Percentiles rank a stretch among this genome's conserved stretches.
Evolutionary conservation across 169 alveolate species (phyloP).

Genomic region (Cryptosporidium xiaoi): DNA sequence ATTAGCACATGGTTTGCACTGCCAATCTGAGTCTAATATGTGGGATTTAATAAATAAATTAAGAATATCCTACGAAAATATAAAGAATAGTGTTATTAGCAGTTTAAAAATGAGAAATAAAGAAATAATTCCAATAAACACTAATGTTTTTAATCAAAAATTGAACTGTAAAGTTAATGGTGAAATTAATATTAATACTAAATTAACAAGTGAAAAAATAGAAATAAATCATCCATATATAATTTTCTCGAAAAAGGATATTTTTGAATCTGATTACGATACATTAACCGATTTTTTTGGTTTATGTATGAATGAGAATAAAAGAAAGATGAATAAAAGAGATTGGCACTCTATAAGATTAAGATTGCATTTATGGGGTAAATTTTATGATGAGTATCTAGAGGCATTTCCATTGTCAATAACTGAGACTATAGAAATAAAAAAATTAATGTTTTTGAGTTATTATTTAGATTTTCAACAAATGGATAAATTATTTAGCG

Average conservation of each 20-base stretch:
- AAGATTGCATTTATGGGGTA: constrained; percentile 68
- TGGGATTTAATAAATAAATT: constrained; percentile 44
- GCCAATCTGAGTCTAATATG: constrained; percentile 35
- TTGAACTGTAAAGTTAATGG: not conserved
- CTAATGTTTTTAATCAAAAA: constrained; percentile 14
- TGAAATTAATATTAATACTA: constrained; percentile 3
- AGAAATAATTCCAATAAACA: not conserved
- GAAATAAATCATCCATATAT: constrained; percentile 53
- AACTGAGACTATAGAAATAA: constrained; percentile 50
- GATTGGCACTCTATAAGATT: constrained; percentile 55
- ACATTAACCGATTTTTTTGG: constrained; percentile 59
- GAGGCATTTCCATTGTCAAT: constrained; percentile 65
- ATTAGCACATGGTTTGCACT: constrained; percentile 43
- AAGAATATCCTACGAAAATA: not conserved
- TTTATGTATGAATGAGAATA: not conserved
- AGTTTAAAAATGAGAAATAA: not conserved
- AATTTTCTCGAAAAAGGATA: constrained; percentile 2
- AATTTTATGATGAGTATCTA: constrained; percentile 59
- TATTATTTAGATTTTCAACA: constrained; percentile 59
- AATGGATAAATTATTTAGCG: constrained; percentile 37
- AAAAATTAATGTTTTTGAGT: constrained; percentile 34
- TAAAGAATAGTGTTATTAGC: not conserved
- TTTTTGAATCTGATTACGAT: not conserved
- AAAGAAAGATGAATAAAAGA: constrained; percentile 4
- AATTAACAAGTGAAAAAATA: constrained; percentile 14